phyloP scores from a whole-genome alignment of 179 eudicot genomes.

The Vitellaria paradoxa region DNA sequence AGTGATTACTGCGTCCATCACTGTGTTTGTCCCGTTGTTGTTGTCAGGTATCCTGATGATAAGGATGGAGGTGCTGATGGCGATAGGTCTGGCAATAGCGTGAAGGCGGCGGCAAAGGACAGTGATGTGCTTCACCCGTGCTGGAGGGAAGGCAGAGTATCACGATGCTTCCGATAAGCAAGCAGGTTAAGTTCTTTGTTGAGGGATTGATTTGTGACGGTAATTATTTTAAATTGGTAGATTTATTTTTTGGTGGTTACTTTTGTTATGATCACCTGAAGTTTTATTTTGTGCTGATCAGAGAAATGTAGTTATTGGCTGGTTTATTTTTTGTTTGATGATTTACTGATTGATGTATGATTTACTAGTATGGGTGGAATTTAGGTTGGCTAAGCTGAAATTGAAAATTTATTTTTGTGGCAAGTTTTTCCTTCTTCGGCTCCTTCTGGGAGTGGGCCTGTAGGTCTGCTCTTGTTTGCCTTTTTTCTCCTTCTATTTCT shows the following conservation, averaged over 20 bases:
- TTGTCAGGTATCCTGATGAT: conserved; percentile 46
- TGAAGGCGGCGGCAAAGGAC: background rate
- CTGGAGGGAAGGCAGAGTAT: conserved; percentile 39
- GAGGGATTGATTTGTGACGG: background rate
- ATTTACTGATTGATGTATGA: no score
- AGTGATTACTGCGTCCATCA: conserved; percentile 60
- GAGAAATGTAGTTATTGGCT: background rate
- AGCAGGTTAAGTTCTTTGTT: conserved; percentile 22
- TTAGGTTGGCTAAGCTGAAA: background rate
- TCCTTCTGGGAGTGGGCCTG: no score
- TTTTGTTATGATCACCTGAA: background rate
- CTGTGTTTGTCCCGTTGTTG: conserved; percentile 57
- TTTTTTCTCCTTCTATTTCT: no score
- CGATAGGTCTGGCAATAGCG: conserved; percentile 7
- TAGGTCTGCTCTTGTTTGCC: background rate
- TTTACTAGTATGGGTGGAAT: background rate
- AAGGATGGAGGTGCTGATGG: conserved; percentile 18
- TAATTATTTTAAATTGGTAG: background rate
- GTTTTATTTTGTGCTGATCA: background rate
- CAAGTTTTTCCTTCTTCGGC: background rate
- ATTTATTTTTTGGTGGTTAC: background rate
- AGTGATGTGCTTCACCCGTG: conserved; percentile 26
- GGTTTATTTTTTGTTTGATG: background rate
- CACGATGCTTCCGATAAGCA: conserved; percentile 38
- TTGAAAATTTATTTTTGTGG: background rate